A percentile compares a stretch with the other conserved stretches of the same genome.
phyloP scores from a whole-genome alignment of 2,329 filamentous ascomycete species.

The Xylariaceae sp. region DNA sequence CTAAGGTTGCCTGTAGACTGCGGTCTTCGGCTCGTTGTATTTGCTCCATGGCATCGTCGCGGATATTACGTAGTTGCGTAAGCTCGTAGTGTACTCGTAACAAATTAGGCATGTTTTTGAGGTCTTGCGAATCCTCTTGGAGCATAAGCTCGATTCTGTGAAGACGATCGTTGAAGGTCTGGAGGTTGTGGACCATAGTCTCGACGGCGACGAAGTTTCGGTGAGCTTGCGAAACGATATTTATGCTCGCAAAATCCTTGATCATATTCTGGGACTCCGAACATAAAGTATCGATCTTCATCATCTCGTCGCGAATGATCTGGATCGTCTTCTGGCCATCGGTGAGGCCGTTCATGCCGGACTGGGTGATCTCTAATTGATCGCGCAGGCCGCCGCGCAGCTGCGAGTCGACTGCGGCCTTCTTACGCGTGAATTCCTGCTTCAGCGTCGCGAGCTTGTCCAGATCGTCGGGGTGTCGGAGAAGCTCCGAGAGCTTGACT shows the following conservation, averaged over 20 bases:
- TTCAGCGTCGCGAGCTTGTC: constrained; percentile 91
- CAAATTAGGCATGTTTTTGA: constrained; percentile 87
- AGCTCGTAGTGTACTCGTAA: constrained; percentile 87
- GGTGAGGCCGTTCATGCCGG: constrained; percentile 81
- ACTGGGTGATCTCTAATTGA: constrained; percentile 90
- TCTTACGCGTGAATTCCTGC: constrained; percentile 90
- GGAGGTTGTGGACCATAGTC: constrained; percentile 85
- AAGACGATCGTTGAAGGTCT: constrained; percentile 77
- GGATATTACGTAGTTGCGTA: constrained; percentile 85
- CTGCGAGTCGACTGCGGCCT: constrained; percentile 83
- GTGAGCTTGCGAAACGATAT: constrained; percentile 87
- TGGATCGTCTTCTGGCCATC: constrained; percentile 90
- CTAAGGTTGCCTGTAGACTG: constrained; percentile 73
- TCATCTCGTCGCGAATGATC: constrained; percentile 95
- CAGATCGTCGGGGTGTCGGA: constrained; percentile 92
- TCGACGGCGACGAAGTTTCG: constrained; percentile 93
- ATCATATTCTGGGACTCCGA: constrained; percentile 98
- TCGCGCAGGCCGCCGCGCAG: constrained; percentile 82
- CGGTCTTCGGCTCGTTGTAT: constrained; percentile 71
- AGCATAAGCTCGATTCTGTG: constrained; percentile 72
- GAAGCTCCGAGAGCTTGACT: constrained; percentile 83
- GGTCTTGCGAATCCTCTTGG: constrained; percentile 74
- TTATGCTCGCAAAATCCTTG: constrained; percentile 89
- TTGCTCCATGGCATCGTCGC: constrained; percentile 95
- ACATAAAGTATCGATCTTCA: constrained; percentile 96